Evolutionary conservation across 768 basidiomycete genomes (phyloP), one percentile per base, ranked within the genome.

Genomic region (Cyclocybe cylindracea): DNA sequence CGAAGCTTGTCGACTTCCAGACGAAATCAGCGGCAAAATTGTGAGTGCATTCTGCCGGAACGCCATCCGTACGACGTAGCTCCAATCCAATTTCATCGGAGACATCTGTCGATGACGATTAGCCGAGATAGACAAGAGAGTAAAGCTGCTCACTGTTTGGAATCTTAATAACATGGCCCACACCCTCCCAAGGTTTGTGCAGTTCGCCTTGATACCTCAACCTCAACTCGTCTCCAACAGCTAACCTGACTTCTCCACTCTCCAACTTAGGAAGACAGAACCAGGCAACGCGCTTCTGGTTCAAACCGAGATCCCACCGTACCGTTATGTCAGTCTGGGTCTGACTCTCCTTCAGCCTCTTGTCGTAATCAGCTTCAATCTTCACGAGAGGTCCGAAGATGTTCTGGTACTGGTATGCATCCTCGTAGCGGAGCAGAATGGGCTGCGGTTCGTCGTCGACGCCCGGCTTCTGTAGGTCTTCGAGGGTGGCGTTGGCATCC

Each of bases 1-100:
- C 97, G 63, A 99, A 99, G 69, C 96, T 98, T 1, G 97, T 99
- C 4, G 94, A 95, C 71, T 99, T 99, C 97, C 97, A 99, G 4
- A 99, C 96, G 63, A 98, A 99, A 68, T 99, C 97, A n/a, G 89
- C 97, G 0, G 91, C 87, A 63, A 97, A 98, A 60, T 92, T 91
- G 65, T 95, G 93, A 0, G 93, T 94, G 70, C 93, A 84, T 32
- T 98, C 96, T 13, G 87, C 84, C 5, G 97, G 97, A 6, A 96
- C 94, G 11, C 93, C 93, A 59, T 98, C 96, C 1, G 91, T 85
- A 42, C 89, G 78, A 51, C 94, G 79, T 19, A 99, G 76, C 67
- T 99, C 97, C 59, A 99, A 75, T 2, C 87, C 96, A 68, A 99
- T 94, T 73, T 99, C 97, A 66, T 99, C 97, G 10, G 95, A 98